Evolutionary conservation across 768 basidiomycete genomes (phyloP).

Genomic region (Exsudoporus frostii): DNA sequence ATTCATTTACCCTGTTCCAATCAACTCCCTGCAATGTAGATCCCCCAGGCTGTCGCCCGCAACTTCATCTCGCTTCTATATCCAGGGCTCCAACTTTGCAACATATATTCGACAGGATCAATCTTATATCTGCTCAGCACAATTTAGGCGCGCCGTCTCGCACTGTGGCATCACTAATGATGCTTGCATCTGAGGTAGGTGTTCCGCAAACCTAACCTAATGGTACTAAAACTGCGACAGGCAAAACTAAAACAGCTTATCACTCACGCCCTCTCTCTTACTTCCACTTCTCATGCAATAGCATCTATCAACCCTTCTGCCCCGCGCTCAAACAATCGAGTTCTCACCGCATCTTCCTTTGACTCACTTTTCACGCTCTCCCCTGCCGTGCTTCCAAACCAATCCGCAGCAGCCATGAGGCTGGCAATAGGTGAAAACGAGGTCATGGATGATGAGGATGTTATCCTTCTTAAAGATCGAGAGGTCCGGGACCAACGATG

Average conservation of each 20-base stretch:
- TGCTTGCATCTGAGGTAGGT: constrained; percentile 73
- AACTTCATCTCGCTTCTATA: constrained; percentile 70
- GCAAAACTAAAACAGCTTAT: constrained; percentile 83
- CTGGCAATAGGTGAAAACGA: constrained; percentile 57
- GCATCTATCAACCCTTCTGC: constrained; percentile 66
- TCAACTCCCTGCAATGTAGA: constrained; percentile 37
- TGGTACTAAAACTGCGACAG: constrained; percentile 32
- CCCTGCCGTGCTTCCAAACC: constrained; percentile 75
- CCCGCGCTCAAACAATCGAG: constrained; percentile 35
- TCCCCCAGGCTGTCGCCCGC: constrained; percentile 66
- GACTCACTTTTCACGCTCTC: constrained; percentile 75
- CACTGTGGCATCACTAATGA: constrained; percentile 64
- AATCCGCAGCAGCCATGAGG: constrained; percentile 73
- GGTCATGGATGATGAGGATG: constrained; percentile 42
- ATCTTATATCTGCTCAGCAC: constrained; percentile 78
- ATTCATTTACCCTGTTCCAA: not conserved
- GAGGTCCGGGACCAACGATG: constrained; percentile 68
- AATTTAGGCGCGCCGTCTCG: constrained; percentile 60
- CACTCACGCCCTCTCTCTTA: constrained; percentile 74
- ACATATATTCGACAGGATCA: constrained; percentile 76
- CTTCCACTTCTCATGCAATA: constrained; percentile 72
- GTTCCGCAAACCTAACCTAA: constrained; percentile 6
- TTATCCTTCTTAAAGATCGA: constrained; percentile 53
- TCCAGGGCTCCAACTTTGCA: constrained; percentile 71
- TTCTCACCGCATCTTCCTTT: constrained; percentile 68